These are phyloP conservation scores for Chytriomyces sp. DNA, from an alignment of 192 early-diverging fungal genomes.

Conservation along the genomic window DNA sequence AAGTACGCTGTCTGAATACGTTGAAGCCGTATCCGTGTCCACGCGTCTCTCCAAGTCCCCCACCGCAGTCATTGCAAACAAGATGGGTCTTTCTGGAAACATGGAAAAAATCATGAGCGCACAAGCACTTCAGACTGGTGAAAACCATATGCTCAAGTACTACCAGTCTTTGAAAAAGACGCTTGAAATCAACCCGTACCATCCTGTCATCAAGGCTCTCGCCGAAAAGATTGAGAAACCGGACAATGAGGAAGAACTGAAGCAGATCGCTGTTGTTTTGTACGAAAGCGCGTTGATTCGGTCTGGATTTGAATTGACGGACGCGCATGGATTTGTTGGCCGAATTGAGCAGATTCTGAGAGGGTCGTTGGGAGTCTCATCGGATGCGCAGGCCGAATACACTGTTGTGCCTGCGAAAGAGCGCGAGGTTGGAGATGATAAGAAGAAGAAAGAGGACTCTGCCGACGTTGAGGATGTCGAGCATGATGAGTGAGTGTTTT, in stretches of 20 bases:
- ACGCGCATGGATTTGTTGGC: constrained; percentile 41
- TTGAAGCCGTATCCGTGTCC: constrained; percentile 69
- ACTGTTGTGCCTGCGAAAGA: constrained; percentile 46
- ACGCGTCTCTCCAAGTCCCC: constrained; percentile 79
- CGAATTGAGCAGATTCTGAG: constrained; percentile 50
- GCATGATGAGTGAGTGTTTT: constrained; percentile 35
- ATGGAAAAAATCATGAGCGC: constrained; percentile 56
- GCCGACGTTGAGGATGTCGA: constrained; percentile 58
- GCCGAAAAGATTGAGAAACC: constrained; percentile 42
- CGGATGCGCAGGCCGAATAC: constrained; percentile 39
- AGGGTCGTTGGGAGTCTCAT: constrained; percentile 38
- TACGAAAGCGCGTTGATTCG: constrained; percentile 50
- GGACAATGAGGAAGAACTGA: constrained; percentile 30
- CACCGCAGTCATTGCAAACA: constrained; percentile 66
- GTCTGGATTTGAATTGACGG: constrained; percentile 44
- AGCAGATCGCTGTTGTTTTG: constrained; percentile 41
- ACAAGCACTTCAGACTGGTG: constrained; percentile 49
- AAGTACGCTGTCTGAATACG: constrained; percentile 33
- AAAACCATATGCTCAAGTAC: constrained; percentile 44
- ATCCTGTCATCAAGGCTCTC: constrained; percentile 51
- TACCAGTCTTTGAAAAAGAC: constrained; percentile 39
- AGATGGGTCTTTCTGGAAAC: constrained; percentile 46
- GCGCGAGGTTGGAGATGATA: constrained; percentile 19
- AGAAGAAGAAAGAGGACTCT: constrained; percentile 54
- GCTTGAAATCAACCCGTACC: constrained; percentile 44